Evolutionary conservation across 257 asterid genomes (phyloP).

Genomic region (Solanum tacnaense): DNA sequence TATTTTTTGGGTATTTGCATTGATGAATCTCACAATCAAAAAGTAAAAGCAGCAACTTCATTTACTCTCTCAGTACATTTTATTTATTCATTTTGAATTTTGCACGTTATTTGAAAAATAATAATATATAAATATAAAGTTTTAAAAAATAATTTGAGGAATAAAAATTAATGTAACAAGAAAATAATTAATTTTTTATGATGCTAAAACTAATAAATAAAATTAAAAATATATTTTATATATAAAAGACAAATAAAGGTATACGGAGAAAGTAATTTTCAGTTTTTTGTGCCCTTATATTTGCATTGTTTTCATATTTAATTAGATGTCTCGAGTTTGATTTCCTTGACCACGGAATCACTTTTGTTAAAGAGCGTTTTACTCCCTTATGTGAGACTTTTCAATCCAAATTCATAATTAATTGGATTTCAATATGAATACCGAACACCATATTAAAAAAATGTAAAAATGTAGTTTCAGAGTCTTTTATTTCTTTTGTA

Average conservation of each 20-base stretch:
- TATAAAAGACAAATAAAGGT: neutral
- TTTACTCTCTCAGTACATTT: neutral
- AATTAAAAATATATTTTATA: no score
- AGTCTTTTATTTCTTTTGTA: neutral
- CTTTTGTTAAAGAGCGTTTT: no score
- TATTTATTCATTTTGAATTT: neutral
- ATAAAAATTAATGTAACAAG: no score
- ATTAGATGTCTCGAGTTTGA: no score
- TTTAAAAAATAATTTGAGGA: no score
- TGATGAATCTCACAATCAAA: neutral
- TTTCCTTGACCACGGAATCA: accelerated
- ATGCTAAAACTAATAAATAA: neutral
- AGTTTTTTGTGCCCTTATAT: neutral
- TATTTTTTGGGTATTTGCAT: neutral
- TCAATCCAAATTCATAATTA: no score
- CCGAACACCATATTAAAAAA: no score
- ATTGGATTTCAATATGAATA: no score
- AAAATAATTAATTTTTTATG: no score
- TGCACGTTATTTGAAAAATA: no score
- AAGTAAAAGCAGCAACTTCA: neutral
- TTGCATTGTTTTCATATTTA: neutral
- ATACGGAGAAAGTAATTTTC: neutral
- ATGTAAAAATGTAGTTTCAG: neutral
- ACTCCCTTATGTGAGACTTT: accelerated
- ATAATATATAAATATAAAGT: no score